phyloP scores from a whole-genome alignment of 2,329 filamentous ascomycete genomes.

The Cordyceps pruinosa region DNA sequence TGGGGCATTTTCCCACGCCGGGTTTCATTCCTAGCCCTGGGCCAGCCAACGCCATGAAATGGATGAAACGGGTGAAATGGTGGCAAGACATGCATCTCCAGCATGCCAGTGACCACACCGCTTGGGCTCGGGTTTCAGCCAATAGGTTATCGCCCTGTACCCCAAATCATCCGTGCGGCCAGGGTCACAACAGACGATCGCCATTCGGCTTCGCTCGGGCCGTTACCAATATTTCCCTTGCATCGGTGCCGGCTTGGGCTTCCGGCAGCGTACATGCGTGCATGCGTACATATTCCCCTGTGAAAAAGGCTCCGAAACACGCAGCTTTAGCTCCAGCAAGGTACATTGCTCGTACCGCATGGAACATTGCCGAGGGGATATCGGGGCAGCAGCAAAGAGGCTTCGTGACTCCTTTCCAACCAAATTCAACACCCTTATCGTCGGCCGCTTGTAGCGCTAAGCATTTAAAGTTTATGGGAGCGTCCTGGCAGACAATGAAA shows the following conservation, averaged over 20 bases:
- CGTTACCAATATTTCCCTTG: not conserved
- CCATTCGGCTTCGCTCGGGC: not conserved
- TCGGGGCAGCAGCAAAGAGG: no score
- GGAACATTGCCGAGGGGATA: not conserved
- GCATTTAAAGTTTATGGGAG: slow-evolving; percentile 2
- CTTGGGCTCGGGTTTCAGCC: not conserved
- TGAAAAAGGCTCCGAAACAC: no score
- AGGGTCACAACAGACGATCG: slow-evolving; percentile 7
- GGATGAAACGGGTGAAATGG: no score
- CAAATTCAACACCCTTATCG: not conserved
- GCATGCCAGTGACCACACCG: not conserved
- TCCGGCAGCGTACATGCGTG: not conserved
- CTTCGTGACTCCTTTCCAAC: no score
- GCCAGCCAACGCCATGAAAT: not conserved
- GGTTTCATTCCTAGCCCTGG: not conserved
- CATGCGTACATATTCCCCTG: no score
- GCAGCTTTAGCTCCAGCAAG: no score
- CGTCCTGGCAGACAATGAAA: not conserved
- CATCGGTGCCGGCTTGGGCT: not conserved
- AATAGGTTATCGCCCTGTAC: not conserved
- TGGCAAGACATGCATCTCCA: not conserved
- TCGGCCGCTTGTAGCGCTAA: not conserved
- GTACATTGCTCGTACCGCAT: no score
- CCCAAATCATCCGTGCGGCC: slow-evolving; percentile 6
- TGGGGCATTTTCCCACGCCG: not conserved